These are phyloP conservation scores for Verticillium nonalfalfae DNA, from an alignment of 2,329 filamentous ascomycete species.

Conservation along the genomic window DNA sequence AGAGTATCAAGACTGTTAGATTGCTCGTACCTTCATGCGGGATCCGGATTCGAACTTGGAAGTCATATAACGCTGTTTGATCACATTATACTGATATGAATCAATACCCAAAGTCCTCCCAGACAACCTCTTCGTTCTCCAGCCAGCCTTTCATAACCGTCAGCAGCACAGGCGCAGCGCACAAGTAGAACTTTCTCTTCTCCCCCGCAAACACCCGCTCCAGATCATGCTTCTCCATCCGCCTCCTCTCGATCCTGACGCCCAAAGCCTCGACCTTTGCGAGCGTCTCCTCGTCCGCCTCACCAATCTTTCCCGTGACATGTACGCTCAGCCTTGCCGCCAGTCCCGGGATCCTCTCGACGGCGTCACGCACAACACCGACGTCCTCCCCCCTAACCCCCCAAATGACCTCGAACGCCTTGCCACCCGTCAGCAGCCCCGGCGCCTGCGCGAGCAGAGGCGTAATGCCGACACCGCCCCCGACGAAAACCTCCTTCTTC, in stretches of 20 bases:
- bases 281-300: constrained; percentile 24
- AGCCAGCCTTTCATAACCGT: constrained; percentile 42
- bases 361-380: constrained; percentile 51
- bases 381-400: constrained; percentile 57
- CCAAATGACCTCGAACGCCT: constrained; percentile 58
- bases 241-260: constrained; percentile 23
- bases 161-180: constrained; percentile 36
- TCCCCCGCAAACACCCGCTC: constrained; percentile 22
- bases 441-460: constrained; percentile 66
- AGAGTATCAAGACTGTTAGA: no score
- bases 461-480: constrained; percentile 78
- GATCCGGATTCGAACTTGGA: no score
- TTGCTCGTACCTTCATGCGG: no score
- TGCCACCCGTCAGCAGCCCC: constrained; percentile 29
- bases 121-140: constrained; percentile 44
- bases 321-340: constrained; percentile 52
- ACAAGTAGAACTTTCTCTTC: constrained; percentile 46
- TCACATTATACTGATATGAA: not conserved
- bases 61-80: no score
- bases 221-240: constrained; percentile 36
- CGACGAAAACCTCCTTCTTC: constrained; percentile 50
- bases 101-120: constrained; percentile 58
- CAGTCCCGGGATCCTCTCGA: constrained; percentile 47
- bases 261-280: constrained; percentile 27
- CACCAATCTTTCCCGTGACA: constrained; percentile 44